Conservation (phyloP, 2,329 filamentous ascomycete species). For the Juglanconis sp. region DNA sequence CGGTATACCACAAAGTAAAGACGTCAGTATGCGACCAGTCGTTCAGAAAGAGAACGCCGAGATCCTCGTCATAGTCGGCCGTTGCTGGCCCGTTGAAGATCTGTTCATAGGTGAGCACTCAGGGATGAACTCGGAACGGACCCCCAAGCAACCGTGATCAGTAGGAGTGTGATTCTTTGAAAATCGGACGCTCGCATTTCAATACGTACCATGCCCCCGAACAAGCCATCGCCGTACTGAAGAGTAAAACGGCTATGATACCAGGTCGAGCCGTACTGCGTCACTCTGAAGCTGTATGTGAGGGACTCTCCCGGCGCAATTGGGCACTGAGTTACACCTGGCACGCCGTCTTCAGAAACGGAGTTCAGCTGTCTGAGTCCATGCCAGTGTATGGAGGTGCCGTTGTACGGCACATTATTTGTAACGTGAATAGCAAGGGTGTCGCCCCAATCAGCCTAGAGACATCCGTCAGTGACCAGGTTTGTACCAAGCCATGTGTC, state of each 20-base stretch:
- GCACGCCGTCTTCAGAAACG: constrained; percentile 40
- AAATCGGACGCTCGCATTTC: too few species aligned
- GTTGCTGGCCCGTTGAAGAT: constrained; percentile 43
- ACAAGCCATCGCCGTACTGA: constrained; percentile 40
- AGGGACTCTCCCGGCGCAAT: constrained; percentile 31
- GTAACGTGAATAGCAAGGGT: constrained; percentile 52
- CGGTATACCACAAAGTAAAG: constrained; percentile 19
- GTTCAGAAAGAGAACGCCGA: constrained; percentile 43
- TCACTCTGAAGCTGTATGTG: constrained; percentile 31
- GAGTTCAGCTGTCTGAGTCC: constrained; percentile 42
- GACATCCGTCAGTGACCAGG: not conserved
- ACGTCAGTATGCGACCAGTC: constrained; percentile 42
- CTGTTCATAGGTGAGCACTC: not conserved
- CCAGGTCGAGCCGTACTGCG: constrained; percentile 34
- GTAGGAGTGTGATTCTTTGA: too few species aligned
- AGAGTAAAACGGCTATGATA: constrained; percentile 34
- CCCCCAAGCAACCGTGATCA: too few species aligned
- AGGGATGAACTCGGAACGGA: too few species aligned
- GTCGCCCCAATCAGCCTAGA: constrained; percentile 41
- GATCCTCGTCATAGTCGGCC: constrained; percentile 46
- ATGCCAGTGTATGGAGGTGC: constrained; percentile 46
- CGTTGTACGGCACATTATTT: constrained; percentile 50
- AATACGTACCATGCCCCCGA: constrained; percentile 36
- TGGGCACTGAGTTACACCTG: constrained; percentile 37
- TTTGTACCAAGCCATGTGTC: not conserved